Evolutionary conservation across 1,139 yeast species (phyloP).

Genomic region (Diutina neorugosa): DNA sequence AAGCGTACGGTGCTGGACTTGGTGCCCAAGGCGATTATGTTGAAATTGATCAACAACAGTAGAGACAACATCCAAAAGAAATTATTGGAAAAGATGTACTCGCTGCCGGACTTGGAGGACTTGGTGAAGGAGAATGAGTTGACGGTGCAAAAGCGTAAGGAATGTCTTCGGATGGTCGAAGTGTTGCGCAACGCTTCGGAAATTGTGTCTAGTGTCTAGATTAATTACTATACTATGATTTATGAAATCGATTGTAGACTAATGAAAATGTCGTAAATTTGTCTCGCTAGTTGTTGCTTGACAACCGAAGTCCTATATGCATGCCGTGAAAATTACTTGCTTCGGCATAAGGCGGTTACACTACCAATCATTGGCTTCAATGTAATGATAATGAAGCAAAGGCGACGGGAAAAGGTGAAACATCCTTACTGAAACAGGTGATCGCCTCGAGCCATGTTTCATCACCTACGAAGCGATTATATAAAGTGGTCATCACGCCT

Average conservation of each 20-base stretch:
- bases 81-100: constrained; percentile 75
- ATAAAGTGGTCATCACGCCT: too few species aligned
- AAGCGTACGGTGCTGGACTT: constrained; percentile 88
- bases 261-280: background rate
- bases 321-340: background rate
- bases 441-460: too few species aligned
- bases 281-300: background rate
- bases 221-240: background rate
- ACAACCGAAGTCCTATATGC: background rate
- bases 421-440: too few species aligned
- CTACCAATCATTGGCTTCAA: background rate
- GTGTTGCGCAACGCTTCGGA: constrained; percentile 82
- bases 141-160: constrained; percentile 90
- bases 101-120: constrained; percentile 59
- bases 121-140: constrained; percentile 86
- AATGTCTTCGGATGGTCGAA: constrained; percentile 89
- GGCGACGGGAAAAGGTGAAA: too few species aligned
- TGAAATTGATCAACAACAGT: constrained; percentile 74
- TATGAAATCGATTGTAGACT: background rate
- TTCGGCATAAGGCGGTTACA: background rate
- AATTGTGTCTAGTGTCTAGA: constrained; percentile 36
- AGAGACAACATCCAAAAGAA: constrained; percentile 86
- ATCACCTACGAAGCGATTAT: too few species aligned
- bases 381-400: too few species aligned
- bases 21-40: constrained; percentile 91